Conservation (phyloP, 495 filamentous ascomycete genomes). For the Trichoderma reesei region DNA sequence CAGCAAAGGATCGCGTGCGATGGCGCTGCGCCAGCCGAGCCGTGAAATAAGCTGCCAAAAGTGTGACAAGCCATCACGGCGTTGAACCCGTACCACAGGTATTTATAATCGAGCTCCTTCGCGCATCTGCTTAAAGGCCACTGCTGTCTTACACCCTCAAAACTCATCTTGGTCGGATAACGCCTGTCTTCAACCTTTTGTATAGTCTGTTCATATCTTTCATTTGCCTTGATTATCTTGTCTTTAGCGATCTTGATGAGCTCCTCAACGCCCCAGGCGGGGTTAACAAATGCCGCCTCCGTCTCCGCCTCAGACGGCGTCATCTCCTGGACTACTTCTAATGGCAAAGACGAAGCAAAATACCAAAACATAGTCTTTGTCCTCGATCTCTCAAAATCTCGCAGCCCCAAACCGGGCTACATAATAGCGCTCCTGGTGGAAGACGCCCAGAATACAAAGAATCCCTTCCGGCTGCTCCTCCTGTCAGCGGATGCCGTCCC, state of each 20-base stretch:
- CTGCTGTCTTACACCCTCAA: too few relatives aligned
- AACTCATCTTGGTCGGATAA: too few relatives aligned
- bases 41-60: too few relatives aligned
- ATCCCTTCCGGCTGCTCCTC: constrained; percentile 23
- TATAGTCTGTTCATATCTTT: too few relatives aligned
- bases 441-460: constrained; percentile 11
- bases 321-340: constrained; percentile 10
- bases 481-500: constrained; percentile 21
- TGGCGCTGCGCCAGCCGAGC: too few relatives aligned
- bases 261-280: background rate
- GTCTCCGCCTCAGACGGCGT: constrained; percentile 11
- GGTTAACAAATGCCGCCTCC: background rate
- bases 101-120: background rate
- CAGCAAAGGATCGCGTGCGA: constrained; percentile 1
- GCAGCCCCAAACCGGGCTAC: constrained; percentile 14
- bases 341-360: constrained; percentile 13
- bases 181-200: too few relatives aligned
- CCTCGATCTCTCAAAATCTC: constrained; percentile 7
- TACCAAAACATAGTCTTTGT: constrained; percentile 29
- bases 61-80: too few relatives aligned
- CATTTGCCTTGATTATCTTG: too few relatives aligned
- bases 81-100: background rate
- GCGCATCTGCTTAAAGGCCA: too few relatives aligned
- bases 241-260: too few relatives aligned
- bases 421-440: constrained; percentile 29